Percentiles rank a stretch among this genome's conserved stretches.
Evolutionary conservation across 805 yeast species (phyloP).

Genomic region (Ogataea salicorniae): DNA sequence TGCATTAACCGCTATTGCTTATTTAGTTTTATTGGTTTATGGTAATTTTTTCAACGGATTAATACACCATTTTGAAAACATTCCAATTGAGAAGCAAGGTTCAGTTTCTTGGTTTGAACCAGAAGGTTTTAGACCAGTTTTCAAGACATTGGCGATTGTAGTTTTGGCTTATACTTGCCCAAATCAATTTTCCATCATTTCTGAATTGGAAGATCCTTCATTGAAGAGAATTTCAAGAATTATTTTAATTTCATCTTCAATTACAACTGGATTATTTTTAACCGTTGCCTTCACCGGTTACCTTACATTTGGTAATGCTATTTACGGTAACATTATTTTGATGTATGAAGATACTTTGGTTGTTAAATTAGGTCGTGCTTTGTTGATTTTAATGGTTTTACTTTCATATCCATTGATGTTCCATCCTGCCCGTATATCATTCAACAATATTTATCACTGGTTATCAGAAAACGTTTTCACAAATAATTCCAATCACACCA

Average conservation of each 20-base stretch:
- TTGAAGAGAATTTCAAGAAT: conserved; percentile 44
- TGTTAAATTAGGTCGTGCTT: conserved; percentile 50
- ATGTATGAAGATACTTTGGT: conserved; percentile 54
- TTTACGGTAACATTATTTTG: conserved; percentile 62
- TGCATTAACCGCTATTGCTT: conserved; percentile 62
- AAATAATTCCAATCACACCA: background rate
- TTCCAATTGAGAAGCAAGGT: conserved; percentile 39
- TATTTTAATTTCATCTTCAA: conserved; percentile 41
- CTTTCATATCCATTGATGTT: conserved; percentile 74
- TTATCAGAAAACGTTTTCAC: conserved; percentile 10
- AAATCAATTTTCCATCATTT: conserved; percentile 70
- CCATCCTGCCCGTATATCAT: conserved; percentile 73
- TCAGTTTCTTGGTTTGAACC: conserved; percentile 37
- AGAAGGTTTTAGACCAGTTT: conserved; percentile 38
- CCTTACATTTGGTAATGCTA: conserved; percentile 62
- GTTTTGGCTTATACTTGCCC: conserved; percentile 82
- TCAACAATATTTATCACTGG: conserved; percentile 60
- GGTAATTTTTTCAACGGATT: conserved; percentile 37
- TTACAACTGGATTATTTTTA: conserved; percentile 54
- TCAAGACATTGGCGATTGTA: conserved; percentile 66
- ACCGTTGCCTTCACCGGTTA: conserved; percentile 67
- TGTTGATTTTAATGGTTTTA: conserved; percentile 68
- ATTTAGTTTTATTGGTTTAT: conserved; percentile 52
- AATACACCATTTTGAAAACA: conserved; percentile 32
- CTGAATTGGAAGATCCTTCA: conserved; percentile 56